These are phyloP conservation scores for Euphorbia pulcherrima DNA, from an alignment of 345 rosid species.

Conservation along the genomic window DNA sequence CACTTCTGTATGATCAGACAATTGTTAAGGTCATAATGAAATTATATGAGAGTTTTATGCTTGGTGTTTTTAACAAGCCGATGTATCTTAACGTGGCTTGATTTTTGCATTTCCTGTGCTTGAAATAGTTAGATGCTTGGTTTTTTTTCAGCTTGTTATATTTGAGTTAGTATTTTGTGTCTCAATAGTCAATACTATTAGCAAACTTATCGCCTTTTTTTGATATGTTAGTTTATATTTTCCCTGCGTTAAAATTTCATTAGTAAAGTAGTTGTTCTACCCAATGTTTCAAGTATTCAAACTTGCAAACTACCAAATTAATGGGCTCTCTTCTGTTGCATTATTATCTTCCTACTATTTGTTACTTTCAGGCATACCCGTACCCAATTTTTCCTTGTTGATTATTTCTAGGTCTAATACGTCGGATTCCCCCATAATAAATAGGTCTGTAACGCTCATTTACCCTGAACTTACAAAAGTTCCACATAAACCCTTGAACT, in stretches of 20 bases:
- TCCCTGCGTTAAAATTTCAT: neutral
- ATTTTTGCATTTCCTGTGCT: neutral
- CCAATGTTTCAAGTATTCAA: no score
- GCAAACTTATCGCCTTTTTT: neutral
- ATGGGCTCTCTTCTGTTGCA: neutral
- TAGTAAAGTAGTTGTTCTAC: neutral
- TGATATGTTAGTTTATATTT: neutral
- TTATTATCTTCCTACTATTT: neutral
- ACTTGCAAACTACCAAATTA: no score
- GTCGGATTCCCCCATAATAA: no score
- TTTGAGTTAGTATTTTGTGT: neutral
- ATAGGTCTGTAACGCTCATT: no score
- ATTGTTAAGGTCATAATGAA: slow-evolving; percentile 69
- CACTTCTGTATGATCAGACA: slow-evolving; percentile 94
- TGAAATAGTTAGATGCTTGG: neutral
- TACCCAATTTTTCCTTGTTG: neutral
- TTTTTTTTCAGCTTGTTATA: neutral
- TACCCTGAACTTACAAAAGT: no score
- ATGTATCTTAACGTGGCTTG: neutral
- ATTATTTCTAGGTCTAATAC: no score
- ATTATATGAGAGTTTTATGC: neutral
- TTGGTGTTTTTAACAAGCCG: no score
- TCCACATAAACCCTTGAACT: no score
- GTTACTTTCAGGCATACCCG: neutral
- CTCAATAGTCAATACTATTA: neutral